Evolutionary conservation across 768 basidiomycete species (phyloP).

Genomic region (Ramaria sp.): DNA sequence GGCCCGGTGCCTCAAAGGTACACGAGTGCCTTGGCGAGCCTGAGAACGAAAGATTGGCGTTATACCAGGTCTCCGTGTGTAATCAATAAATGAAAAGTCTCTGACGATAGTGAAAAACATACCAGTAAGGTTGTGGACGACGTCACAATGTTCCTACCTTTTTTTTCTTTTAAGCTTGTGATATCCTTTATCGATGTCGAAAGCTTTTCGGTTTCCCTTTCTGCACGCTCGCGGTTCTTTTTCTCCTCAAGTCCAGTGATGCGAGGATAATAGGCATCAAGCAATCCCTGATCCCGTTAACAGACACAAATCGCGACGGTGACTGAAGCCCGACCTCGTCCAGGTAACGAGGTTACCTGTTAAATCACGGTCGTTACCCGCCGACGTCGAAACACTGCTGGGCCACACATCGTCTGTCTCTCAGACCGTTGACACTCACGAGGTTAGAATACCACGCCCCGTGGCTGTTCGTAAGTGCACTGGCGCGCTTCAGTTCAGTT

Average conservation of each 20-base stretch:
- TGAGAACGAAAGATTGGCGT: constrained; percentile 79
- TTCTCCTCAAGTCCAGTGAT: constrained; percentile 45
- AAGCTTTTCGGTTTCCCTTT: constrained; percentile 45
- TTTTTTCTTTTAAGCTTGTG: constrained; percentile 53
- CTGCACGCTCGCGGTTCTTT: constrained; percentile 44
- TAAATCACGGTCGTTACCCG: no score
- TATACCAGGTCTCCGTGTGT: constrained; percentile 52
- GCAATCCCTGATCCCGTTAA: constrained; percentile 39
- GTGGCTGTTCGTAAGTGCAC: not conserved
- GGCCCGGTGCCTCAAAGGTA: constrained; percentile 86
- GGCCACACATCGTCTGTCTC: no score
- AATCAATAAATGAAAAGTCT: not conserved
- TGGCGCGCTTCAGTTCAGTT: not conserved
- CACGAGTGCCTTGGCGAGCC: constrained; percentile 80
- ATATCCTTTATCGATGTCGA: constrained; percentile 51
- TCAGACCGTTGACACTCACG: no score
- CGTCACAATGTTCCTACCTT: constrained; percentile 34
- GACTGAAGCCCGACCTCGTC: not conserved
- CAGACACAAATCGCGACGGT: constrained; percentile 31
- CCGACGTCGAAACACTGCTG: no score
- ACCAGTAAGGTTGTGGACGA: constrained; percentile 72
- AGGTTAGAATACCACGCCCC: no score
- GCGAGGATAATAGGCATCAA: constrained; percentile 66
- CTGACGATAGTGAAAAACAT: constrained; percentile 17
- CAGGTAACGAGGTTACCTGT: not conserved